A percentile compares a stretch with the other conserved stretches of the same genome.
Conservation (phyloP, 1,139 yeast species). For the Spencermartinsiella ligniputridi region DNA sequence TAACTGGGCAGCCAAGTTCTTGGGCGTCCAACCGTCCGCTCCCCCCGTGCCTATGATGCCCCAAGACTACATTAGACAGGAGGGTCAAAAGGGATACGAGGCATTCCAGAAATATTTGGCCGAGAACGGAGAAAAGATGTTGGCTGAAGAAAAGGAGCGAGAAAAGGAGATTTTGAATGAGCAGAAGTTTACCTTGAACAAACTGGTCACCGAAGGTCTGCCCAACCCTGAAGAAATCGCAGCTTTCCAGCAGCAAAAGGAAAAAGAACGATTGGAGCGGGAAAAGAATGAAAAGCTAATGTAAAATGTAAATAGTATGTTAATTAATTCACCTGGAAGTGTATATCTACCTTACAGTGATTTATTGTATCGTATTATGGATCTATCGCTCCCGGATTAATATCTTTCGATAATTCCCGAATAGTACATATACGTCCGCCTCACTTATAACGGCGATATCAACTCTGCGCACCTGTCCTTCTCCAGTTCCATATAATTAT, state of each 20-base stretch:
- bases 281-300: conserved; percentile 1
- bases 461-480: background rate
- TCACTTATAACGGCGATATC: too few relatives aligned
- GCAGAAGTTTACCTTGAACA: conserved; percentile 73
- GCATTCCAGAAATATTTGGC: conserved; percentile 76
- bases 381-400: too few relatives aligned
- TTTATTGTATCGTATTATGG: too few relatives aligned
- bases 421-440: too few relatives aligned
- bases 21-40: conserved; percentile 56
- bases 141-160: conserved; percentile 72
- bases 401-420: too few relatives aligned
- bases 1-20: conserved; percentile 53
- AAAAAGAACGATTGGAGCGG: conserved; percentile 35
- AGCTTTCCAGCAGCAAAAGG: conserved; percentile 53
- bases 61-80: conserved; percentile 83
- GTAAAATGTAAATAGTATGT: conserved; percentile 1
- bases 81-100: conserved; percentile 86
- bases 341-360: too few relatives aligned
- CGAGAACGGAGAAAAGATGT: conserved; percentile 84
- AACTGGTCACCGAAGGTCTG: conserved; percentile 77
- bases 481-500: background rate
- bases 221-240: conserved; percentile 86
- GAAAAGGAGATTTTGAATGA: conserved; percentile 79
- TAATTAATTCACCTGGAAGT: too few relatives aligned
- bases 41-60: conserved; percentile 76